Conservation (phyloP, 495 filamentous ascomycete species). For the Oidiodendron maius region DNA sequence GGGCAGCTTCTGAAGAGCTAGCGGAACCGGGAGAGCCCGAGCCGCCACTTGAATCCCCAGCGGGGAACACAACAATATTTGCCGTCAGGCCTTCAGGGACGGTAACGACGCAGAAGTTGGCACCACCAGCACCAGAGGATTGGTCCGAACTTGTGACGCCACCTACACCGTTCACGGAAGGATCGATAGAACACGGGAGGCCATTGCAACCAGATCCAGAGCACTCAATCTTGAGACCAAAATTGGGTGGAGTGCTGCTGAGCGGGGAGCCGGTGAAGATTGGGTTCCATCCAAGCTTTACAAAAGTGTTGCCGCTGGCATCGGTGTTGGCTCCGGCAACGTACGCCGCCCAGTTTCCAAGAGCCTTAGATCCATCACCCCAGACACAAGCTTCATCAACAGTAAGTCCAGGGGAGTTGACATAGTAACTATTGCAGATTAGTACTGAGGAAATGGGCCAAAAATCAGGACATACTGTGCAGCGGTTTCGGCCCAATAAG, state of each 20-base stretch:
- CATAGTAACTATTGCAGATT: conserved; percentile 53
- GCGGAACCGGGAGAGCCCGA: neutral
- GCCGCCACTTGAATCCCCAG: conserved; percentile 9
- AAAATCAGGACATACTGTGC: conserved; percentile 53
- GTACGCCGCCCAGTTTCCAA: conserved; percentile 78
- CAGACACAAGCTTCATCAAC: conserved; percentile 61
- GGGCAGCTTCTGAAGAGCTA: neutral
- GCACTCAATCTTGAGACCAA: conserved; percentile 68
- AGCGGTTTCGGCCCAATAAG: conserved; percentile 68
- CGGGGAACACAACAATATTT: conserved; percentile 58
- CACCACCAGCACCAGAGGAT: conserved; percentile 58
- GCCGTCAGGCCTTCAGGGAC: conserved; percentile 62
- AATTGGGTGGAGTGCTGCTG: conserved; percentile 52
- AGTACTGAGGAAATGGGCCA: conserved; percentile 12
- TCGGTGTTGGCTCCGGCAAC: conserved; percentile 74
- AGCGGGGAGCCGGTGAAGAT: conserved; percentile 59
- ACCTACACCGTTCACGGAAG: conserved; percentile 51
- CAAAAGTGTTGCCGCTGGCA: conserved; percentile 56
- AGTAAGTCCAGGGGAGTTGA: conserved; percentile 67
- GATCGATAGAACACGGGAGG: conserved; percentile 70
- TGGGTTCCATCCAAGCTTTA: conserved; percentile 79
- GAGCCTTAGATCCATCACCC: conserved; percentile 56
- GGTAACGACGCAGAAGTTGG: conserved; percentile 74
- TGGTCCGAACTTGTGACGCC: conserved; percentile 47
- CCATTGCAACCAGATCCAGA: conserved; percentile 61